A percentile compares a stretch with the other conserved stretches of the same genome.
Evolutionary conservation across 257 asterid genomes (phyloP).

Genomic region (Euphrasia confusa): DNA sequence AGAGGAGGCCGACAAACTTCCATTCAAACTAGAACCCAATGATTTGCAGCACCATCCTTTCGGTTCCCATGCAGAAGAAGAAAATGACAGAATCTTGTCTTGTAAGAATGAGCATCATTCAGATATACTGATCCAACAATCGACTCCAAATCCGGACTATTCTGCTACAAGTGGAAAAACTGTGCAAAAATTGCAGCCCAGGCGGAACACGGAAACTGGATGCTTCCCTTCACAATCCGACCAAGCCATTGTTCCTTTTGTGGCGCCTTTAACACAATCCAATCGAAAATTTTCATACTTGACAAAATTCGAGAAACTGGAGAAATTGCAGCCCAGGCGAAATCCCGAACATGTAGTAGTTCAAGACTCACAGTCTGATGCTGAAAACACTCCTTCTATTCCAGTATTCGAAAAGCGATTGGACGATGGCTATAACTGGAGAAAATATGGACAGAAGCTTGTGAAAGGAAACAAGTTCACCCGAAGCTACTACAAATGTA

Average conservation of each 20-base stretch:
- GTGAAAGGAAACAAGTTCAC: conserved; percentile 78
- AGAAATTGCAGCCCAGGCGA: conserved; percentile 56
- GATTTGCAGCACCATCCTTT: conserved; percentile 28
- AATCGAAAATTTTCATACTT: conserved; percentile 31
- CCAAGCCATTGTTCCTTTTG: conserved; percentile 12
- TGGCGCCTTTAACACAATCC: conserved; percentile 29
- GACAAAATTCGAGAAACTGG: conserved; percentile 38
- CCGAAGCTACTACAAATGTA: conserved; percentile 89
- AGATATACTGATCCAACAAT: conserved; percentile 26
- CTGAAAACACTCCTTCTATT: conserved; percentile 35
- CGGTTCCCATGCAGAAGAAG: conserved; percentile 30
- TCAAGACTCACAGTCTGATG: conserved; percentile 34
- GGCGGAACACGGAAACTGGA: conserved; percentile 34
- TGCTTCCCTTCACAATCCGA: too few relatives aligned
- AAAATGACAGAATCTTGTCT: conserved; percentile 20
- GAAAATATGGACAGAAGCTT: conserved; percentile 94
- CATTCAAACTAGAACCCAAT: conserved; percentile 33
- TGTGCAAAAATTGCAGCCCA: conserved; percentile 35
- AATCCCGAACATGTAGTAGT: conserved; percentile 39
- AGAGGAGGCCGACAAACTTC: conserved; percentile 25
- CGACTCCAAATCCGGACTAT: conserved; percentile 24
- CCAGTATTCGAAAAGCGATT: conserved; percentile 42
- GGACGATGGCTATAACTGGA: conserved; percentile 92
- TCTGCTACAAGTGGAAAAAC: conserved; percentile 27
- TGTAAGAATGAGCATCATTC: conserved; percentile 25